phyloP scores from a whole-genome alignment of 345 rosid genomes.

The thale cress (Arabidopsis thaliana) region TAIR10.1 NC_003070.9:4026001-4026500 shows the following conservation, averaged over 20 bases:
- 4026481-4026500: conserved; percentile 11
- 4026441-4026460: conserved; percentile 51
- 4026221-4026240: conserved; percentile 55
- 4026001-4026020: conserved; percentile 21
- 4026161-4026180: conserved; percentile 9
- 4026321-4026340: conserved; percentile 61
- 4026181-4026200: conserved; percentile 37
- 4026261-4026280: conserved; percentile 56
- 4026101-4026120: conserved; percentile 13
- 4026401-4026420: conserved; percentile 55
- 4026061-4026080: conserved; percentile 12
- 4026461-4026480: conserved; percentile 24
- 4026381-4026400: conserved; percentile 64
- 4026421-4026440: conserved; percentile 55
- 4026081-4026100: conserved; percentile 8
- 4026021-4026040: conserved; percentile 32
- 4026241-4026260: conserved; percentile 70
- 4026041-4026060: not conserved
- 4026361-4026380: conserved; percentile 54
- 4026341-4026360: conserved; percentile 58
- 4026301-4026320: conserved; percentile 61
- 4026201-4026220: conserved; percentile 66
- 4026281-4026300: conserved; percentile 65
- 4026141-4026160: conserved; percentile 29
- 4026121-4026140: conserved; percentile 19